phyloP scores from a whole-genome alignment of 2,329 filamentous ascomycete species.

The Fusarium sp. region DNA sequence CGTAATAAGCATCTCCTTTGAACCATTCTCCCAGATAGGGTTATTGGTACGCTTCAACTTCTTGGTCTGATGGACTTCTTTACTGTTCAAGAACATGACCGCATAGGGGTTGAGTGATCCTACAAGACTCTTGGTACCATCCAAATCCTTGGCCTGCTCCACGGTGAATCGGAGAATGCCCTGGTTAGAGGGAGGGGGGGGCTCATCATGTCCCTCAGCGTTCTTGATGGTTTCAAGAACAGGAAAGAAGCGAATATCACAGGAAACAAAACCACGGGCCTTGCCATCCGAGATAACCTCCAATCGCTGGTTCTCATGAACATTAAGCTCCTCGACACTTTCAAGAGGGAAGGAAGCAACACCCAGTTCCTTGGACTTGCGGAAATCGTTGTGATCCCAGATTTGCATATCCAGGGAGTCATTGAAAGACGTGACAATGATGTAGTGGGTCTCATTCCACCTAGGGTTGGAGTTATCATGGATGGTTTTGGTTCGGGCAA shows the following conservation, averaged over 20 bases:
- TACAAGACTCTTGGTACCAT: conserved; percentile 90
- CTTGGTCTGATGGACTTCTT: conserved; percentile 88
- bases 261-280: conserved; percentile 81
- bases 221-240: conserved; percentile 80
- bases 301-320: conserved; percentile 86
- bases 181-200: conserved; percentile 89
- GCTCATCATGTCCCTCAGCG: conserved; percentile 81
- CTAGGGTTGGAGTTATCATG: conserved; percentile 86
- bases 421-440: conserved; percentile 91
- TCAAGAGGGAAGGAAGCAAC: conserved; percentile 88
- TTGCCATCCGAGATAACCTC: conserved; percentile 90
- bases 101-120: conserved; percentile 94
- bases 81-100: conserved; percentile 88
- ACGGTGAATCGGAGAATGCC: conserved; percentile 95
- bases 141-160: conserved; percentile 96
- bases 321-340: conserved; percentile 79
- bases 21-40: conserved; percentile 93
- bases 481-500: conserved; percentile 90
- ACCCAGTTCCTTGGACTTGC: conserved; percentile 96
- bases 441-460: conserved; percentile 97
- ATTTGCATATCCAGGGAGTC: conserved; percentile 87
- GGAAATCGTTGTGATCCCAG: conserved; percentile 94
- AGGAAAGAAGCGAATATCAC: conserved; percentile 95
- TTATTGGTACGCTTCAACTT: conserved; percentile 98
- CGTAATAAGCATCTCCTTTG: conserved; percentile 94